These are phyloP conservation scores for Isatis lusitanica DNA, from an alignment of 441 rosid species.

Conservation along the genomic window DNA sequence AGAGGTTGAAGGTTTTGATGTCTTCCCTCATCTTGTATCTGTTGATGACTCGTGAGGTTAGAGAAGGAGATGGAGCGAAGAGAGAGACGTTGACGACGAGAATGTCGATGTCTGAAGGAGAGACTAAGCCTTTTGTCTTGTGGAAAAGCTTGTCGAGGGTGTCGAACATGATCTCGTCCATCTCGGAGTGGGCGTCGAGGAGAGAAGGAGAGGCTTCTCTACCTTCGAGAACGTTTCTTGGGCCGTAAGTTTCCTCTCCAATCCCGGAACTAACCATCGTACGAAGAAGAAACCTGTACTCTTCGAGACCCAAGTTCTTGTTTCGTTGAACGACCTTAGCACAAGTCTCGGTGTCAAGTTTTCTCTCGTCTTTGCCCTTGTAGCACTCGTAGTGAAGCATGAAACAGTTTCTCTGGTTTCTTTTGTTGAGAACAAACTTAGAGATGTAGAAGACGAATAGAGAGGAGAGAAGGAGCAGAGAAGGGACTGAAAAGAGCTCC, in stretches of 20 bases:
- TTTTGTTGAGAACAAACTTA: slow-evolving; percentile 40
- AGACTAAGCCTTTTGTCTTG: slow-evolving; percentile 38
- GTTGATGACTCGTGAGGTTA: slow-evolving; percentile 56
- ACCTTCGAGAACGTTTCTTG: slow-evolving; percentile 42
- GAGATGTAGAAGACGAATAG: slow-evolving; percentile 41
- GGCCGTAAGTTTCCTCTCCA: slow-evolving; percentile 80
- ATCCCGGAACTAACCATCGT: slow-evolving; percentile 81
- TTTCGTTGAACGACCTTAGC: slow-evolving; percentile 61
- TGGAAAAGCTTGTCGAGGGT: slow-evolving; percentile 52
- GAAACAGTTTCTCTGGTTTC: slow-evolving; percentile 61
- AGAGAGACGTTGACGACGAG: slow-evolving; percentile 63
- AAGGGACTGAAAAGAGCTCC: slow-evolving; percentile 44
- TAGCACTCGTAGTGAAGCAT: slow-evolving; percentile 75
- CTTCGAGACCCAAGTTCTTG: slow-evolving; percentile 70
- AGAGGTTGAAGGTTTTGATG: slow-evolving; percentile 57
- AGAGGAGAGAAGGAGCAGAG: slow-evolving; percentile 38
- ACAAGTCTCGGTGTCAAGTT: slow-evolving; percentile 53
- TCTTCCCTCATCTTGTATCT: slow-evolving; percentile 64
- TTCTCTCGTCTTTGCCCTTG: slow-evolving; percentile 71
- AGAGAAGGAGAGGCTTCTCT: slow-evolving; percentile 20
- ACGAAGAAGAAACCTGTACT: slow-evolving; percentile 80
- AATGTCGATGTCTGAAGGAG: slow-evolving; percentile 55
- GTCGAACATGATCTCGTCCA: slow-evolving; percentile 37
- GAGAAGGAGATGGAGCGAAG: slow-evolving; percentile 62
- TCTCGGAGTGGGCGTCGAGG: slow-evolving; percentile 30